phyloP scores from a whole-genome alignment of 208 protist species.

The Acanthamoeba healyi region DNA sequence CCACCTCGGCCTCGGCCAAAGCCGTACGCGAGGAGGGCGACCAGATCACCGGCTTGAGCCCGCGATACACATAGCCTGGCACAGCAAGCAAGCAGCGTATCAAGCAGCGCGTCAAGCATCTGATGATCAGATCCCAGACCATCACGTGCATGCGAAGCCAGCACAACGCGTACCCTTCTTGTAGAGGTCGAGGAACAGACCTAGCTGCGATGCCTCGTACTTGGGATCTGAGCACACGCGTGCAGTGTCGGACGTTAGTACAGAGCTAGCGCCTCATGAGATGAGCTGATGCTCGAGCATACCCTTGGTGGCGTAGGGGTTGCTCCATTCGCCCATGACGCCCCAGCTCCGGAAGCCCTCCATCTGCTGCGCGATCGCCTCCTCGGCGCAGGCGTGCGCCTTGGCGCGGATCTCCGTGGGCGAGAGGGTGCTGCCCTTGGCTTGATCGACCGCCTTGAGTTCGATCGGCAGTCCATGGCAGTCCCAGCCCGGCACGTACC shows the following conservation, averaged over 20 bases:
- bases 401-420: slow-evolving; percentile 80
- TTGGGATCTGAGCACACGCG: slow-evolving; percentile 25
- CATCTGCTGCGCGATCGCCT: slow-evolving; percentile 3
- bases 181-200: slow-evolving; percentile 83
- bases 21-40: slow-evolving; percentile 89
- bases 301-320: slow-evolving; percentile 87
- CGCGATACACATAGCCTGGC: slow-evolving; percentile 87
- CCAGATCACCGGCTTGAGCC: slow-evolving; percentile 91
- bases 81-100: not conserved
- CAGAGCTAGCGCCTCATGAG: no score
- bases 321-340: slow-evolving; percentile 89
- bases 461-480: slow-evolving; percentile 93
- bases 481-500: slow-evolving; percentile 91
- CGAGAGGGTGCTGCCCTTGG: slow-evolving; percentile 27
- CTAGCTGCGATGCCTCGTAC: slow-evolving; percentile 89
- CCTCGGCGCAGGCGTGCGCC: slow-evolving; percentile 81
- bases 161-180: slow-evolving; percentile 69
- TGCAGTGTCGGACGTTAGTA: not conserved
- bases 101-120: not conserved
- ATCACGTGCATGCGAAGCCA: not conserved
- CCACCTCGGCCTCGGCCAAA: slow-evolving; percentile 91
- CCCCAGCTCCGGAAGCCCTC: slow-evolving; percentile 82
- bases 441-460: slow-evolving; percentile 88
- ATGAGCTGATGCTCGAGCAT: not conserved
- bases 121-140: not conserved